Evolutionary conservation across 2,329 filamentous ascomycete species (phyloP), one percentile per base, ranked within the genome.

Genomic region (Alternaria ventricosa): DNA sequence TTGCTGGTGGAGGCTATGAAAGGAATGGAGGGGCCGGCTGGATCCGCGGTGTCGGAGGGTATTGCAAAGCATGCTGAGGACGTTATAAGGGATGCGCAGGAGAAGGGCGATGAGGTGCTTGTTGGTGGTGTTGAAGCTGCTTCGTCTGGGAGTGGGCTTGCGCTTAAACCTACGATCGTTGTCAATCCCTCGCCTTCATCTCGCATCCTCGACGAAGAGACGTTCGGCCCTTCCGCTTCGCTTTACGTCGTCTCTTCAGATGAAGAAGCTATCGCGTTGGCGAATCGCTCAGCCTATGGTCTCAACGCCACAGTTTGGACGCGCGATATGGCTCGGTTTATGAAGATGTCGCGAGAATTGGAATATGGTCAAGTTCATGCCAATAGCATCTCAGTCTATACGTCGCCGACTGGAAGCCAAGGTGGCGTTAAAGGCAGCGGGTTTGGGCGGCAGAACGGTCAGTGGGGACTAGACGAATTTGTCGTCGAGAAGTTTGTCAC

Each of bases 281-380:
- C 92, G n/a, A 96, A 96, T 75, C 90, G 94, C 72, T 92, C 90
- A 2, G 89, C 92, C 55, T 95, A 93, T 74, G 92, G 92, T 4
- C 84, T 96, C 20, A 84, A 84, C n/a, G 86, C 88, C 5, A 86
- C 91, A 0, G 87, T 96, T 1, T 95, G 63, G 63, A 60, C 60
- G 5, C 92, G 77, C 92, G 91, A 0, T 81, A 85, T 66, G 88
- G 91, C 74, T 78, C 94, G 64, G 71, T 74, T 10, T 64, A 80
- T 58, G 80, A 76, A 75, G 53, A 76, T 83, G 36, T 80, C 80
- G 4, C 77, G 70, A 60, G 72, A 77, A 55, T 71, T 83, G 12
- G 81, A 94, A 75, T 85, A 71, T 25, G 73, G 72, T 0, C 72
- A 74, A 4, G 77, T 85, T 1, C 83, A 85, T 65, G 81, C 84